A percentile compares a stretch with the other conserved stretches of the same genome.
Evolutionary conservation across 1,284 basidiomycete genomes (phyloP).

Genomic region (Trichosporon sp.): DNA sequence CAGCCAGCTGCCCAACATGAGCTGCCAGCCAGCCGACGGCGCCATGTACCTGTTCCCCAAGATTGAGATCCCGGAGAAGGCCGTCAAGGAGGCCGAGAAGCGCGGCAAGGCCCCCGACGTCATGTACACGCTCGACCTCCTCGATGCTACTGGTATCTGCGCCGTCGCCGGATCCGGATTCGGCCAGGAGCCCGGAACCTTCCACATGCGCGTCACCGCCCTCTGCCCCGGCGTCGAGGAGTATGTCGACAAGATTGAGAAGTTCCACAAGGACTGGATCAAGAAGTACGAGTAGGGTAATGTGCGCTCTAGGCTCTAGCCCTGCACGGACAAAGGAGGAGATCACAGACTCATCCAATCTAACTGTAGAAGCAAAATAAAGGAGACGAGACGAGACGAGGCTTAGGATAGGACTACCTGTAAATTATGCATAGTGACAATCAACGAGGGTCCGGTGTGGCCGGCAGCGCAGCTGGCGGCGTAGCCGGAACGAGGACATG

Average conservation of each 20-base stretch:
- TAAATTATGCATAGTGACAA: no score
- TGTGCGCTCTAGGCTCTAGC: background rate
- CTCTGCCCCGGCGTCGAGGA: constrained; percentile 79
- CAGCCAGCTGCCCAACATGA: constrained; percentile 70
- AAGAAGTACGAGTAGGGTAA: constrained; percentile 55
- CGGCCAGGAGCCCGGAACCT: constrained; percentile 79
- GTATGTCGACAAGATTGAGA: constrained; percentile 75
- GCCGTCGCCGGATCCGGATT: constrained; percentile 88
- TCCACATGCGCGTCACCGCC: constrained; percentile 82
- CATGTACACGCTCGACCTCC: constrained; percentile 73
- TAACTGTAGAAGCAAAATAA: no score
- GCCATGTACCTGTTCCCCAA: constrained; percentile 82
- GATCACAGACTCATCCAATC: no score
- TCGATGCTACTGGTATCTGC: constrained; percentile 85
- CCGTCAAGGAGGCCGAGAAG: constrained; percentile 64
- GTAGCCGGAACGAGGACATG: no score
- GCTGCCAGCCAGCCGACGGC: constrained; percentile 76
- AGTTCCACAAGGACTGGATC: constrained; percentile 74
- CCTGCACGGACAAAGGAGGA: background rate
- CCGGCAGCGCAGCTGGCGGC: no score
- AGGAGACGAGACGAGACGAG: no score
- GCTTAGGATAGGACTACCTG: no score
- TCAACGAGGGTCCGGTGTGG: no score
- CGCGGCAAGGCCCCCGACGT: constrained; percentile 75
- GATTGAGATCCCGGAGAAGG: constrained; percentile 64